Conservation (phyloP, 2,329 filamentous ascomycete genomes). For the Cordyceps sp. region DNA sequence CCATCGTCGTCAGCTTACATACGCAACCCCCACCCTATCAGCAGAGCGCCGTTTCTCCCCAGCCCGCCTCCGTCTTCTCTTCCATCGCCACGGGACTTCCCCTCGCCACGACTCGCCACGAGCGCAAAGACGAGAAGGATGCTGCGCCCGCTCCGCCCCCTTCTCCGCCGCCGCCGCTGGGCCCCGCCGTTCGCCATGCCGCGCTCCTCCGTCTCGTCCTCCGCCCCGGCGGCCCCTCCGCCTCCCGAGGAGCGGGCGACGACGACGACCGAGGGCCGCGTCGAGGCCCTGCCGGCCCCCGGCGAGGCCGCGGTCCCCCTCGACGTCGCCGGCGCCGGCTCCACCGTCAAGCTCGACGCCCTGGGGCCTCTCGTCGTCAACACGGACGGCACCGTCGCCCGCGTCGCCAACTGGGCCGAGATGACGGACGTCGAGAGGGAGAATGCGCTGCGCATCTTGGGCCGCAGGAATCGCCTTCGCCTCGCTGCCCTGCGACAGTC, state of each 20-base stretch:
- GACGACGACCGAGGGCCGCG: neutral
- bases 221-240: neutral
- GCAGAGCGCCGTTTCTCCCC: too few relatives aligned
- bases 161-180: too few relatives aligned
- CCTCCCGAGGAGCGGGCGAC: neutral
- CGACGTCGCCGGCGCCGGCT: conserved; percentile 14
- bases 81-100: too few relatives aligned
- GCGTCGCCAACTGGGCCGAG: conserved; percentile 56
- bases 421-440: conserved; percentile 53
- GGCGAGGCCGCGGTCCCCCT: conserved; percentile 9
- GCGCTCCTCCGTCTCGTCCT: neutral
- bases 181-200: neutral
- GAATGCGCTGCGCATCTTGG: conserved; percentile 50
- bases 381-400: conserved; percentile 50
- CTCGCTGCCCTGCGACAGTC: conserved; percentile 31
- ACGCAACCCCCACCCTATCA: too few relatives aligned
- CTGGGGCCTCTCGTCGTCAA: conserved; percentile 63
- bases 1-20: too few relatives aligned
- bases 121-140: too few relatives aligned
- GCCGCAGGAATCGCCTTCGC: conserved; percentile 50
- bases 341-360: conserved; percentile 42
- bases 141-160: too few relatives aligned
- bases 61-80: too few relatives aligned
- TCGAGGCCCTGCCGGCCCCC: conserved; percentile 12
- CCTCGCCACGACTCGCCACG: too few relatives aligned